Base-by-base conservation (phyloP, 2,329 filamentous ascomycete genomes). In the Exophiala mesophila region DNA sequence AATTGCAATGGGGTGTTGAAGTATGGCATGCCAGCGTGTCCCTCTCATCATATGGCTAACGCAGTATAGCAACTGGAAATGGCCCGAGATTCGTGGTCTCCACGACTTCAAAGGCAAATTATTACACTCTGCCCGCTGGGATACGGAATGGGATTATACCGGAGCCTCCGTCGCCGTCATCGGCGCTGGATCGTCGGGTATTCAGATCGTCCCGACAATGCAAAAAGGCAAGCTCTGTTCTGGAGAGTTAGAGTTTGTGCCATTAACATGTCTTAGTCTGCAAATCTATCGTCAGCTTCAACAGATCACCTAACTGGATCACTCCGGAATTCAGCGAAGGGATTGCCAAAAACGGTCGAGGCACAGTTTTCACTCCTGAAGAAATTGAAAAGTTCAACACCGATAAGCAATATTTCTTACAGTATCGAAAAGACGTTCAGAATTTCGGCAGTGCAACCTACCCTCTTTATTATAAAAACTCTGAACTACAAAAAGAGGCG, bases 1-100 rank as follows among this genome's bases (percentile, higher is more conserved):
- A 55, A 58, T 36, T 54, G 32, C 1, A 49, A 42, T 9, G 58
- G 58, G 3, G 46, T 57, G 10, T 44, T 61, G 10, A 60, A 58
- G 77, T 53, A 78, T 58, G 80, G 9, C 64, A 78, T 16, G 75
- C 42, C 40, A 21, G 68, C 67, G 4, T 72, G 77, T 78, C 43
- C 57, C 79, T 10, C 63, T 79, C 13, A 10, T 19, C 10, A 10
- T 12, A 75, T 71, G 6, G 76, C 72, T 71, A 74, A 78, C 18
- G 76, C 76, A 50, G 59, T 80, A 21, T 19, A 80, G 80, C 28
- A 49, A 50, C 61, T 61, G 54, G 54, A 50, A 44, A 16, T 54
- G 47, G 49, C 63, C 65, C 3, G 45, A 55, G 1, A 63, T 67
- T 16, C 41, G 46, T 3, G 64, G 64, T 4, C 43, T 66, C 5